Evolutionary conservation across 106 monocot species (phyloP).

Genomic region (Narthecium ossifragum): DNA sequence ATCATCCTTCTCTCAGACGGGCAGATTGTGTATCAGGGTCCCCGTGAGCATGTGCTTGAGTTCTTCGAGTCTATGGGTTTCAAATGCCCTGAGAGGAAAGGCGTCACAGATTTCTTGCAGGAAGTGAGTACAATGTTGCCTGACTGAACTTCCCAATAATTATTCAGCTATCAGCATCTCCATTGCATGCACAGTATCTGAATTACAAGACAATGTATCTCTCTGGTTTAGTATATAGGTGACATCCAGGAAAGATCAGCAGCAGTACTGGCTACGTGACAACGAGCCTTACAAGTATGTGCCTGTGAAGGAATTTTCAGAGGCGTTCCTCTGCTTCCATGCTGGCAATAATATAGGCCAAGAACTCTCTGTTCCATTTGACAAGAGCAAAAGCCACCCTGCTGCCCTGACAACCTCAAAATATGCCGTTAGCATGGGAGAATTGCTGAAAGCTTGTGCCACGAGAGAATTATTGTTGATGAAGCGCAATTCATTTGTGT

Average conservation of each 20-base stretch:
- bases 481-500: slow-evolving; percentile 50
- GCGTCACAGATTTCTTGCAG: slow-evolving; percentile 52
- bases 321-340: slow-evolving; percentile 37
- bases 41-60: slow-evolving; percentile 35
- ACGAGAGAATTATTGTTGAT: slow-evolving; percentile 35
- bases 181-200: no score
- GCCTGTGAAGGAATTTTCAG: slow-evolving; percentile 23
- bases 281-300: slow-evolving; percentile 25
- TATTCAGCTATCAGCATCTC: no score
- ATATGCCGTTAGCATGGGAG: slow-evolving; percentile 22
- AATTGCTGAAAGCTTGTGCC: slow-evolving; percentile 25
- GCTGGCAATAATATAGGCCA: slow-evolving; percentile 16
- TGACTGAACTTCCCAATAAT: background rate
- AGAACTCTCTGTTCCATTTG: slow-evolving; percentile 26
- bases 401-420: slow-evolving; percentile 31
- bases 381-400: slow-evolving; percentile 31
- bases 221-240: slow-evolving; percentile 17
- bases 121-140: slow-evolving; percentile 36
- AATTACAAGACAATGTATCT: no score
- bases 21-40: slow-evolving; percentile 45
- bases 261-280: slow-evolving; percentile 29
- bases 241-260: slow-evolving; percentile 43
- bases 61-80: slow-evolving; percentile 55
- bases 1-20: slow-evolving; percentile 61
- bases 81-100: slow-evolving; percentile 52